Evolutionary conservation across 805 yeast species (phyloP).

Genomic region (Teunomyces lycoperdinae): DNA sequence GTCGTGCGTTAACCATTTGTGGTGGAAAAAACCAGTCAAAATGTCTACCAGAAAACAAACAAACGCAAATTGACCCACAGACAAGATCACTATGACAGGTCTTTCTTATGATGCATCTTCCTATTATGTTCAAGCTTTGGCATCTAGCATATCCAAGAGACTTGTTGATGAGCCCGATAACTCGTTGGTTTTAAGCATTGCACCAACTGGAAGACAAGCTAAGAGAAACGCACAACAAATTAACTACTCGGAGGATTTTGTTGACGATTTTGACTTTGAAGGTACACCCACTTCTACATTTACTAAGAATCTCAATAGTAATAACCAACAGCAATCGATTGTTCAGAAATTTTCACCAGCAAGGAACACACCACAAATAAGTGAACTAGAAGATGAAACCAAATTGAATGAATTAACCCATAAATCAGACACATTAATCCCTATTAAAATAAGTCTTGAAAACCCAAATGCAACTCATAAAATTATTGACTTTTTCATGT

Average conservation of each 20-base stretch:
- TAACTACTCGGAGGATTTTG: constrained; percentile 58
- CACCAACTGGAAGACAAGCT: constrained; percentile 73
- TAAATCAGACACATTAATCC: constrained; percentile 50
- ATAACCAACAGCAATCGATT: constrained; percentile 33
- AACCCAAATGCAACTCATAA: constrained; percentile 46
- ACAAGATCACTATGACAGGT: constrained; percentile 7
- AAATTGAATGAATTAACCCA: constrained; percentile 26
- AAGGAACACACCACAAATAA: constrained; percentile 21
- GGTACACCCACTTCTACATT: constrained; percentile 18
- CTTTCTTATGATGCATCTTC: constrained; percentile 19
- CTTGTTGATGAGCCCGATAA: constrained; percentile 66
- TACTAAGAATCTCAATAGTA: constrained; percentile 12
- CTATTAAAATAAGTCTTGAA: constrained; percentile 63
- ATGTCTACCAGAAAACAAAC: background rate
- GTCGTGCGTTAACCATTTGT: background rate
- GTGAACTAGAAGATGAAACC: constrained; percentile 20
- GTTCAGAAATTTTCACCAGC: constrained; percentile 30
- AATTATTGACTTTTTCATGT: constrained; percentile 65
- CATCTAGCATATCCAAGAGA: constrained; percentile 72
- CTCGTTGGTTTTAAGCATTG: constrained; percentile 62
- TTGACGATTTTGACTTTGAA: constrained; percentile 28
- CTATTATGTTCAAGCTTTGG: constrained; percentile 70
- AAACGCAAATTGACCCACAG: background rate
- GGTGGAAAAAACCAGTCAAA: background rate
- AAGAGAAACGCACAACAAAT: constrained; percentile 69